Evolutionary conservation across 2,329 filamentous ascomycete genomes (phyloP).

Genomic region (Blastomyces gilchristii): DNA sequence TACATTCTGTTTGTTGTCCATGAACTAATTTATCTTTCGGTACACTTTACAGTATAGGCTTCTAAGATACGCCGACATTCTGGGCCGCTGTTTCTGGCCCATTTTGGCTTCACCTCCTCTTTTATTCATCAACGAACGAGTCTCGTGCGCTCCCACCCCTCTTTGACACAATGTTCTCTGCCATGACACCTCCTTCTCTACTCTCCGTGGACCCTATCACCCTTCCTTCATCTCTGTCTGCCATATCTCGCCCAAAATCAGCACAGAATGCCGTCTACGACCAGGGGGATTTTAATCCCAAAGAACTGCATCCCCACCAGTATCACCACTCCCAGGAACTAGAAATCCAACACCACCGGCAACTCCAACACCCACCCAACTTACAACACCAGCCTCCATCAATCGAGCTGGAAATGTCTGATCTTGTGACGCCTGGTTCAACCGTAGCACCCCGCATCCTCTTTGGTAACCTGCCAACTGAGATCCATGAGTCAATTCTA

Average conservation of each 20-base stretch:
- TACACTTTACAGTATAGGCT: not conserved
- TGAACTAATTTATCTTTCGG: not conserved
- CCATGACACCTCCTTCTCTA: not conserved
- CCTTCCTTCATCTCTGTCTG: not conserved
- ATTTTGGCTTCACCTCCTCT: not conserved
- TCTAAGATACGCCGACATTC: not conserved
- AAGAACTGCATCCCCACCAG: not conserved
- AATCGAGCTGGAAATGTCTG: conserved; percentile 4
- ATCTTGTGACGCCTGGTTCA: not conserved
- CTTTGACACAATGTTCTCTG: not conserved
- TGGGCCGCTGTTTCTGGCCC: not conserved
- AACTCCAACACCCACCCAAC: not conserved
- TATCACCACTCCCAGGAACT: not conserved
- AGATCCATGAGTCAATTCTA: conserved; percentile 62
- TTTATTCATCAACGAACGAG: not conserved
- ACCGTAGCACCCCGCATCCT: not conserved
- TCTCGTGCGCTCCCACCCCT: not conserved
- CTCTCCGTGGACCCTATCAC: conserved; percentile 1
- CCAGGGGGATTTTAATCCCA: not conserved
- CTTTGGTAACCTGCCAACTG: conserved; percentile 47
- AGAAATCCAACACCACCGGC: not conserved
- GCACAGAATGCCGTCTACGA: not conserved
- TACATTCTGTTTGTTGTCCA: not conserved
- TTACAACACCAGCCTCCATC: not conserved
- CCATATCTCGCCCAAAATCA: conserved; percentile 1